phyloP scores from a whole-genome alignment of 2,329 filamentous ascomycete species.

The Aphanoascus verrucosus region DNA sequence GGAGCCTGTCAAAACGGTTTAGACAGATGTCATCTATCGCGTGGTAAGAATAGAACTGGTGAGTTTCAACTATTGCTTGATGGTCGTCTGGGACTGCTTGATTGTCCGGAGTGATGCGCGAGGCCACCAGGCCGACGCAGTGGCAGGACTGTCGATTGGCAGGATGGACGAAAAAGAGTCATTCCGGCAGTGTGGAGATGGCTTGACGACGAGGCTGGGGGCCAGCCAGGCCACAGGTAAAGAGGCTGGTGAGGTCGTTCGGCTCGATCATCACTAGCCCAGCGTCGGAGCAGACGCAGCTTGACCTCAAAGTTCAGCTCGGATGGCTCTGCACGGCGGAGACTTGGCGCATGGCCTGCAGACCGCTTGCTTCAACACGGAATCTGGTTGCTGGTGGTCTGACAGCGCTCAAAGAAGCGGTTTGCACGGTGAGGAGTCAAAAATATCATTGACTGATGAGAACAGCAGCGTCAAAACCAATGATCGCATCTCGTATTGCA shows the following conservation, averaged over 20 bases:
- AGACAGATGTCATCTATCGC: not conserved
- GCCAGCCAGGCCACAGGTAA: not conserved
- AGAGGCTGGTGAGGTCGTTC: not conserved
- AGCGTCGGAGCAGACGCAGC: not conserved
- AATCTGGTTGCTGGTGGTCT: no score
- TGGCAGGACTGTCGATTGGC: no score
- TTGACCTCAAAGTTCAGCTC: not conserved
- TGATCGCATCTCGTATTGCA: no score
- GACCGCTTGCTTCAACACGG: not conserved
- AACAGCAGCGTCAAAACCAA: no score
- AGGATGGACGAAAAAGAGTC: no score
- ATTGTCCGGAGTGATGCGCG: not conserved
- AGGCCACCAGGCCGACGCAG: not conserved
- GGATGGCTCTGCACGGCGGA: not conserved
- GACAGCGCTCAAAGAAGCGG: no score
- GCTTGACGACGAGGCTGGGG: not conserved
- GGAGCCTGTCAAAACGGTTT: not conserved
- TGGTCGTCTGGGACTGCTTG: constrained; percentile 2
- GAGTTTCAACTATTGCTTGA: not conserved
- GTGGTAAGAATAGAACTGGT: not conserved
- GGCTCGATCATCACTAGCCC: not conserved
- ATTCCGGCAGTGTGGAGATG: not conserved
- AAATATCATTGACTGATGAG: not conserved
- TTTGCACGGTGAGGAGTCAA: not conserved
- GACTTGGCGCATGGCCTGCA: not conserved